Evolutionary conservation across 768 basidiomycete species (phyloP), one percentile per base, ranked within the genome.

Genomic region (Suillus subalutaceus): DNA sequence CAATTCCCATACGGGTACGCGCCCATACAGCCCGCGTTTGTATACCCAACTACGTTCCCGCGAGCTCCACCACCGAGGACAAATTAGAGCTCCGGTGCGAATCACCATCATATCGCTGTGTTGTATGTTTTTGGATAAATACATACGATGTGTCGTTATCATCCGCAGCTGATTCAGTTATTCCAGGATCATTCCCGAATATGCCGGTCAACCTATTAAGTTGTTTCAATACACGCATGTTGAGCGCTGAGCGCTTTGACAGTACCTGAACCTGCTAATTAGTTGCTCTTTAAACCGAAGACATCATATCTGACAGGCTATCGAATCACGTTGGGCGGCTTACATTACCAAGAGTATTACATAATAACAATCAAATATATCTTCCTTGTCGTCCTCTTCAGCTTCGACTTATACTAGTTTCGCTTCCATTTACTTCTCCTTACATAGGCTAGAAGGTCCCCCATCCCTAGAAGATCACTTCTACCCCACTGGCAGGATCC

Each of bases 1-100:
- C 50, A 58, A 55, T 72, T 74, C 56, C 75, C 75, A 7, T 52
- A 65, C 4, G 75, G 73, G 32, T 78, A 78, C 62, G 56, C 7
- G 3, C 65, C 70, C 1, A 57, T 41, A 23, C 72, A 70, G 37
- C 67, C 73, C n/a, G 38, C 57, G 62, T 67, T 68, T 15, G 55
- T 69, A 55, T 69, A 70, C 67, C 69, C 73, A 6, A 69, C 67
- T 3, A 68, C 67, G 4, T 72, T 68, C 50, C 67, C 16, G 3
- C 32, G 4, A 5, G 32, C 32, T 16, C 52, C 67, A 0, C 68
- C 70, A 3, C 69, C 66, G 2, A 67, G 69, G 30, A 26, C 18
- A 13, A 20, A 60, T 44, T 26, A 38, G 37, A 23, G 4, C 23
- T 20, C 15, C 8, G 3, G 20, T 37, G 55, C n/a, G 30, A 12